A percentile compares a stretch with the other conserved stretches of the same genome.
Conservation (phyloP, 441 rosid species). For the Lepidium campestre region DNA sequence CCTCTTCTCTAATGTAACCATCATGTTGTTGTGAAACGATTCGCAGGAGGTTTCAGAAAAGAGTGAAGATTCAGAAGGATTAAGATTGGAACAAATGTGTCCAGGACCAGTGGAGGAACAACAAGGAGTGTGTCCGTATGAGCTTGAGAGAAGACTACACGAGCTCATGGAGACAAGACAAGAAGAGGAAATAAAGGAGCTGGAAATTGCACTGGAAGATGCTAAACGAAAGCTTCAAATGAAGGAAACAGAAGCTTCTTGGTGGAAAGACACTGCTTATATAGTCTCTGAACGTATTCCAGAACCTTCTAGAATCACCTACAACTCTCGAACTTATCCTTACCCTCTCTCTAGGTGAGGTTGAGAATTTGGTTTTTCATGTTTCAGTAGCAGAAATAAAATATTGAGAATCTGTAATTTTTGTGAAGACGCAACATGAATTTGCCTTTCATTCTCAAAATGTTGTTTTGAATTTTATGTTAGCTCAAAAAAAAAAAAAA, state of each 20-base stretch:
- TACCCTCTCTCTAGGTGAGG: slow-evolving; percentile 30
- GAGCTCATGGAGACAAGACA: slow-evolving; percentile 63
- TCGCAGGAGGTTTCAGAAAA: neutral
- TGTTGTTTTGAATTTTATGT: too few relatives aligned
- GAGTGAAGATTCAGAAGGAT: neutral
- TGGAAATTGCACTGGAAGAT: slow-evolving; percentile 50
- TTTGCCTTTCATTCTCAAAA: neutral
- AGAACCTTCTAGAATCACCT: slow-evolving; percentile 26
- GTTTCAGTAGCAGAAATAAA: neutral
- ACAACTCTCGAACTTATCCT: slow-evolving; percentile 4
- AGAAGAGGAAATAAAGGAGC: slow-evolving; percentile 60
- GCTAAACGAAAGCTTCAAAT: slow-evolving; percentile 39
- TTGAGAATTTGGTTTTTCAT: neutral
- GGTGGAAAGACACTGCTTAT: slow-evolving; percentile 78
- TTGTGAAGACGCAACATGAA: neutral
- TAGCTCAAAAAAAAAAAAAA: too few relatives aligned
- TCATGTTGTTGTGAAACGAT: neutral
- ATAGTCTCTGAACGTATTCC: slow-evolving; percentile 43
- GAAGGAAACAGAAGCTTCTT: slow-evolving; percentile 60
- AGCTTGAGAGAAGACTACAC: slow-evolving; percentile 62
- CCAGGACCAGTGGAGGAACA: slow-evolving; percentile 14
- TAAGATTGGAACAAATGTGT: neutral
- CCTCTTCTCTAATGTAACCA: neutral
- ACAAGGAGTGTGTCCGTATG: slow-evolving; percentile 46
- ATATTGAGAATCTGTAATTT: neutral